These are phyloP conservation scores for Xylariomycetidae sp. DNA, from an alignment of 2,329 filamentous ascomycete species.

Conservation along the genomic window DNA sequence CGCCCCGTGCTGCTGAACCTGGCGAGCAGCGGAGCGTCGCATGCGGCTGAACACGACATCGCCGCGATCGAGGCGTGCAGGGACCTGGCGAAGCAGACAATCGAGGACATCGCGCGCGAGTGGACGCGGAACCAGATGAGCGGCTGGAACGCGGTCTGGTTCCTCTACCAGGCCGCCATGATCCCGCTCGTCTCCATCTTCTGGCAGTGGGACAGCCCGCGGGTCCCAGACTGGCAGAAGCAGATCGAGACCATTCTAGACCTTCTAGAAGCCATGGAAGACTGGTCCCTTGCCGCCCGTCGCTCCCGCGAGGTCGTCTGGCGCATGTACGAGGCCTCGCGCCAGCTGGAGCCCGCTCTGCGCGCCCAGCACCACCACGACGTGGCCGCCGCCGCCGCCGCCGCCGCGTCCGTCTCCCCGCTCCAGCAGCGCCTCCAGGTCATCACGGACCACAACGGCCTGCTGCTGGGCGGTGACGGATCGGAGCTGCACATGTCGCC, in stretches of 20 bases:
- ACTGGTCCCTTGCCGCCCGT: slow-evolving; percentile 58
- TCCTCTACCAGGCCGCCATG: slow-evolving; percentile 75
- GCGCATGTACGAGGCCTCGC: slow-evolving; percentile 55
- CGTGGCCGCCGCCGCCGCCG: slow-evolving; percentile 16
- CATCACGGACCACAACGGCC: slow-evolving; percentile 27
- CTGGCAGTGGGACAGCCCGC: slow-evolving; percentile 52
- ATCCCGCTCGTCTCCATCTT: slow-evolving; percentile 71
- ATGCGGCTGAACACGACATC: slow-evolving; percentile 55
- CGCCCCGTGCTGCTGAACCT: slow-evolving; percentile 65
- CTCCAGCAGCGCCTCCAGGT: slow-evolving; percentile 21
- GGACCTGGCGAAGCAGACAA: slow-evolving; percentile 62
- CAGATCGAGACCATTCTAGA: slow-evolving; percentile 54
- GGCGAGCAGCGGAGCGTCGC: slow-evolving; percentile 46
- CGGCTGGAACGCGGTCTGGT: slow-evolving; percentile 78
- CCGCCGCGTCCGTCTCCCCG: slow-evolving; percentile 9
- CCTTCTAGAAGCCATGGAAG: slow-evolving; percentile 57
- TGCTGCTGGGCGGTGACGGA: slow-evolving; percentile 26
- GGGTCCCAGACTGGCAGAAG: slow-evolving; percentile 45
- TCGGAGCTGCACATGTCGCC: slow-evolving; percentile 44
- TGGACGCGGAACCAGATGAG: slow-evolving; percentile 70
- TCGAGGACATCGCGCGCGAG: slow-evolving; percentile 64
- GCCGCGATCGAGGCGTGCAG: slow-evolving; percentile 63
- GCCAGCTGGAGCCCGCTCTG: slow-evolving; percentile 31
- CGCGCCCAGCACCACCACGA: slow-evolving; percentile 23
- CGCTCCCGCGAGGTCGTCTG: slow-evolving; percentile 58